Percentiles rank a stretch among this genome's conserved stretches.
Conservation (phyloP, 768 basidiomycete species). For the Boletus pseudopeckii region DNA sequence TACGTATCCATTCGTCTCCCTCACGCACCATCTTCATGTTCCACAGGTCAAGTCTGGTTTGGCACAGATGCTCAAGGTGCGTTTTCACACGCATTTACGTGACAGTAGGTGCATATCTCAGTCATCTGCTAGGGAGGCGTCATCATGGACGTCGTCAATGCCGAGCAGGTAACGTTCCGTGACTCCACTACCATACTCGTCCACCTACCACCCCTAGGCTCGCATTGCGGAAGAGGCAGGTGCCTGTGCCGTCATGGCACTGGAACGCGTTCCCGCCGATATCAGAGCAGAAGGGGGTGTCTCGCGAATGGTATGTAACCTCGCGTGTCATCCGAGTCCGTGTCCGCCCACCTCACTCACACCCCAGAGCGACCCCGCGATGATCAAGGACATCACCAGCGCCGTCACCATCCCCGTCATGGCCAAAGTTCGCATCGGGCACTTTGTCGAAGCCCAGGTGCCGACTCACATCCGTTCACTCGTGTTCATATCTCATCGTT, state of each 20-base stretch:
- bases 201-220: conserved; percentile 48
- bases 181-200: background rate
- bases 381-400: conserved; percentile 95
- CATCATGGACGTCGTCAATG: conserved; percentile 94
- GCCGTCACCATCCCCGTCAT: conserved; percentile 97
- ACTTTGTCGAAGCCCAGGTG: conserved; percentile 95
- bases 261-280: conserved; percentile 93
- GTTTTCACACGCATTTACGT: conserved; percentile 10
- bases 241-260: conserved; percentile 96
- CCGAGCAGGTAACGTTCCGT: conserved; percentile 46
- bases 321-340: background rate
- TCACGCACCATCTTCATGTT: background rate
- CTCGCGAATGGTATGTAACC: conserved; percentile 87
- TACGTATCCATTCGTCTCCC: conserved; percentile 29
- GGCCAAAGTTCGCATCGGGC: conserved; percentile 95
- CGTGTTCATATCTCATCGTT: background rate
- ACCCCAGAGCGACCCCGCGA: conserved; percentile 79
- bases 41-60: conserved; percentile 85
- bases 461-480: conserved; percentile 5
- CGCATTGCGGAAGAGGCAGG: conserved; percentile 97
- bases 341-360: background rate
- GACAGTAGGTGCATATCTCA: background rate
- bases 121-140: conserved; percentile 59
- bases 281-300: conserved; percentile 92
- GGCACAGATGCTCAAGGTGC: conserved; percentile 94